Evolutionary conservation across 169 alveolate genomes (phyloP).

Genomic region (Plasmodium yoelii): DNA sequence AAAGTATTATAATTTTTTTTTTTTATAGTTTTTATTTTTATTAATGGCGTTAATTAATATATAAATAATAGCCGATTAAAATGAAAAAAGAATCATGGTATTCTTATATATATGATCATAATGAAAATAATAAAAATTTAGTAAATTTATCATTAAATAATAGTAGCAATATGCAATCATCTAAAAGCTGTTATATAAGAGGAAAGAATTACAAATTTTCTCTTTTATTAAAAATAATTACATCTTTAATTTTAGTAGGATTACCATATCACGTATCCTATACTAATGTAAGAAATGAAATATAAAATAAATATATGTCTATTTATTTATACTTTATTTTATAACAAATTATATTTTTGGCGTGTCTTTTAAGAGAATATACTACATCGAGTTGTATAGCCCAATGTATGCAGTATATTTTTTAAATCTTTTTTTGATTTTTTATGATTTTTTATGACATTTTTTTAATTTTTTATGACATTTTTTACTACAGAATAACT

Average conservation of each 20-base stretch:
- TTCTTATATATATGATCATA: slow-evolving; percentile 1
- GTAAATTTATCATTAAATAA: slow-evolving; percentile 12
- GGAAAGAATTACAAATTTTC: slow-evolving; percentile 25
- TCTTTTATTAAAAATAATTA: slow-evolving; percentile 17
- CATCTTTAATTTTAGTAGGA: slow-evolving; percentile 27
- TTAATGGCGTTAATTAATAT: neutral
- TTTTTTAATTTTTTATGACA: no score
- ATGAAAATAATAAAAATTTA: slow-evolving; percentile 20
- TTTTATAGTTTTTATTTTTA: slow-evolving; percentile 10
- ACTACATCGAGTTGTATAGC: neutral
- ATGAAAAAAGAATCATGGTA: slow-evolving; percentile 19
- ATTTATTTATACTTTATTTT: no score
- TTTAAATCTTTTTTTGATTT: neutral
- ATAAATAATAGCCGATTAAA: slow-evolving; percentile 3
- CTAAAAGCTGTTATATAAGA: slow-evolving; percentile 41
- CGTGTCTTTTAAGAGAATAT: neutral
- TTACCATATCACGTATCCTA: neutral
- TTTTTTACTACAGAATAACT: neutral
- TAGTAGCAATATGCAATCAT: slow-evolving; percentile 10
- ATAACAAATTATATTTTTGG: no score
- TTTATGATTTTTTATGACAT: neutral
- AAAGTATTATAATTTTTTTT: no score
- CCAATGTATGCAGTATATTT: neutral
- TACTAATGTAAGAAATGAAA: neutral
- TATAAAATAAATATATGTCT: neutral